A percentile compares a stretch with the other conserved stretches of the same genome.
phyloP scores from a whole-genome alignment of 768 basidiomycete species.

The Peribolospora baueri region DNA sequence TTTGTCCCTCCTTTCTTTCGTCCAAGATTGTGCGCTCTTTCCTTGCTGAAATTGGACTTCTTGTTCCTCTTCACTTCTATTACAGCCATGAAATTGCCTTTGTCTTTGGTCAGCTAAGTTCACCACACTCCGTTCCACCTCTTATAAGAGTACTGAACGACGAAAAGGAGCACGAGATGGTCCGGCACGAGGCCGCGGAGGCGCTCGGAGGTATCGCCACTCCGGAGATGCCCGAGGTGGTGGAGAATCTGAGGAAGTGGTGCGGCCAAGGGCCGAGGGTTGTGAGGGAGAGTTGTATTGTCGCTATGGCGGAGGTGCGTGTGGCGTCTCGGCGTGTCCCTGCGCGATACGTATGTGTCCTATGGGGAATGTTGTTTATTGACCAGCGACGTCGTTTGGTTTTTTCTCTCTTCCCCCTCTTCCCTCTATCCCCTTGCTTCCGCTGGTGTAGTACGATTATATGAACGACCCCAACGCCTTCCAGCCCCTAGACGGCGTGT shows the following conservation, averaged over 20 bases:
- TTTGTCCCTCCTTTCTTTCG: background rate
- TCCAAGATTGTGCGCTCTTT: background rate
- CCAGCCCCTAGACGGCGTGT: too few relatives aligned
- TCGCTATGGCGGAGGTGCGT: constrained; percentile 83
- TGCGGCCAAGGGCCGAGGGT: constrained; percentile 53
- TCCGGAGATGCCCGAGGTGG: constrained; percentile 62
- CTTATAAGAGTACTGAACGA: constrained; percentile 55
- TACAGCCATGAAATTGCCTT: constrained; percentile 89
- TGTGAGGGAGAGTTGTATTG: constrained; percentile 82
- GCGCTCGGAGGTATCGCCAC: constrained; percentile 93
- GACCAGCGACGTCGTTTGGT: too few relatives aligned
- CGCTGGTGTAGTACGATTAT: too few relatives aligned
- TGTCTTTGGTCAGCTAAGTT: constrained; percentile 85
- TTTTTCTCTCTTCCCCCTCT: too few relatives aligned
- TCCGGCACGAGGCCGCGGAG: constrained; percentile 93
- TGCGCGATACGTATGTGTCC: background rate
- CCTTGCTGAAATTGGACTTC: background rate
- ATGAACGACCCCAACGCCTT: too few relatives aligned
- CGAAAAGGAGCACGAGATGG: constrained; percentile 66
- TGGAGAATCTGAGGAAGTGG: constrained; percentile 59
- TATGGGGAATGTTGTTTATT: too few relatives aligned
- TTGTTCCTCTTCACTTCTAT: background rate
- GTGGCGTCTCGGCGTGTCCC: constrained; percentile 16
- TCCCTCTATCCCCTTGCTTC: too few relatives aligned
- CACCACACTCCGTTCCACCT: constrained; percentile 63